These are phyloP conservation scores for Boletus vinaceobasis DNA, from an alignment of 768 basidiomycete species.

Conservation along the genomic window DNA sequence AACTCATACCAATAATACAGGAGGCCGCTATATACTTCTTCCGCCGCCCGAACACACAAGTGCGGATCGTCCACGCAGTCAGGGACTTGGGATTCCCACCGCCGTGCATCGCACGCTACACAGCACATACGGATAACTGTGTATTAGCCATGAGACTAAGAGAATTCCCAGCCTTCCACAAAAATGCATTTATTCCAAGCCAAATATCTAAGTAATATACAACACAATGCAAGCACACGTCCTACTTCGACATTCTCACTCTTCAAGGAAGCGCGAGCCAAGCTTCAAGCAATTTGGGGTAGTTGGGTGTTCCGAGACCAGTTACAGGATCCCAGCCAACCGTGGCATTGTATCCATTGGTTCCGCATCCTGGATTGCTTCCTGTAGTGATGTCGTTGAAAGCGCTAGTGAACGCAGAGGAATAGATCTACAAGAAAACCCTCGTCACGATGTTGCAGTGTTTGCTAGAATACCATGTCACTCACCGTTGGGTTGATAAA, in stretches of 20 bases:
- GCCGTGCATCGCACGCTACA: not conserved
- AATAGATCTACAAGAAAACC: constrained; percentile 15
- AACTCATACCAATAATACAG: not conserved
- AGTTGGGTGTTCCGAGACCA: constrained; percentile 42
- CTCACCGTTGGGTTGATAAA: constrained; percentile 47
- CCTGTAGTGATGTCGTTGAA: constrained; percentile 24
- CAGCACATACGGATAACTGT: not conserved
- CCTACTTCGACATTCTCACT: not conserved
- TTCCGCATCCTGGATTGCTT: constrained; percentile 28
- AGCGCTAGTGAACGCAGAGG: constrained; percentile 6
- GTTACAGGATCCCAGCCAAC: constrained; percentile 34
- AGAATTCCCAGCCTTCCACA: not conserved
- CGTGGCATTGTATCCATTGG: constrained; percentile 24
- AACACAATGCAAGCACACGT: not conserved
- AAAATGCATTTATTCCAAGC: not conserved
- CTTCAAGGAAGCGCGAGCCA: too few species aligned
- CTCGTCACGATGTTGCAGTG: not conserved
- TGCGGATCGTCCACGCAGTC: not conserved
- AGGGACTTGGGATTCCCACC: not conserved
- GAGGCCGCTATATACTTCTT: too few species aligned
- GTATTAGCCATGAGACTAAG: not conserved
- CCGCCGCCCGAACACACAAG: not conserved
- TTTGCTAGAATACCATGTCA: constrained; percentile 19
- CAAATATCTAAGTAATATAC: not conserved
- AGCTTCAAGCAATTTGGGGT: constrained; percentile 43